Evolutionary conservation across 2,329 filamentous ascomycete species (phyloP), one percentile per base, ranked within the genome.

Genomic region (Colletotrichum sp.): DNA sequence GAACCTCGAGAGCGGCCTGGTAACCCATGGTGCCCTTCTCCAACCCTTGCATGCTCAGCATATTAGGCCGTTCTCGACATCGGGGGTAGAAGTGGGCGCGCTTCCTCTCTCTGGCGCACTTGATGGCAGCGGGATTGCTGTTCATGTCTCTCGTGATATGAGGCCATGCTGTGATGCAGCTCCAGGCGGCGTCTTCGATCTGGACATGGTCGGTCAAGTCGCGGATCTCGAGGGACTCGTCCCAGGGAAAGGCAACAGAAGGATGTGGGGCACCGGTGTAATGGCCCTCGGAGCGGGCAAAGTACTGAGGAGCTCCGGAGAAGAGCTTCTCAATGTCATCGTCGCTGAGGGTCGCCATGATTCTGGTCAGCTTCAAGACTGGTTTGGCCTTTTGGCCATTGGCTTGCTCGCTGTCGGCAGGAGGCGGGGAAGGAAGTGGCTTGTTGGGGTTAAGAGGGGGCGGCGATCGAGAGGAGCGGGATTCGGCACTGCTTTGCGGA

Each of bases 291-390:
- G 88, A 89, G 68, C 90, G 88, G 78, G 91, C 89, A 82, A 92
- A 92, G 85, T 93, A 95, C 81, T 94, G 93, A 77, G 93, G 93
- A 58, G 93, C 93, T n/a, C 93, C 93, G 30, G 93, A 94, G 86
- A 95, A 95, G 80, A 95, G 89, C 83, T 92, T 91, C 84, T 93
- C 91, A 67, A 95, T 85, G 78, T 94, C 91, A 55, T 87, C 85
- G 61, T 91, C 88, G 79, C 84, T 89, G 74, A 94, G 85, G 65
- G 88, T 89, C 60, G 90, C 86, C 88, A 93, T 93, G 84, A 91
- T 92, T 81, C 88, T 87, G 76, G 88, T 85, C 52, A 92, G 83
- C 79, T 87, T 90, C 76, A 91, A 82, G 73, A 88, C 83, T 43
- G 87, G 88, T 77, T 83, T 87, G 72, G 82, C 81, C 56, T 84